These are phyloP conservation scores for Termitomyces bulborhizus DNA, from an alignment of 768 basidiomycete species.

Conservation along the genomic window DNA sequence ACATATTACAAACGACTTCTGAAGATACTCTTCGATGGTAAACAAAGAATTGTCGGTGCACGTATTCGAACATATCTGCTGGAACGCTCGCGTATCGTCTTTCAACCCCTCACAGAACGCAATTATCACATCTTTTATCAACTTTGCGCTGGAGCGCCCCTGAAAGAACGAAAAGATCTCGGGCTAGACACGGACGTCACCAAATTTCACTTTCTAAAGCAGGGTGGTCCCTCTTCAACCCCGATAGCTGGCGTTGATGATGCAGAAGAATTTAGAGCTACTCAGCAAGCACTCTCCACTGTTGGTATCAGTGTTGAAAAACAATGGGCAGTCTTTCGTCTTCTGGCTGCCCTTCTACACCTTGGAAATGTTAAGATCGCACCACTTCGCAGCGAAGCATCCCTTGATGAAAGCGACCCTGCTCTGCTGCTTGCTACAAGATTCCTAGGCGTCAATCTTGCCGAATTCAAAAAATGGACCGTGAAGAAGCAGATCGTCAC, in stretches of 20 bases:
- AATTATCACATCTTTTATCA: slow-evolving; percentile 99
- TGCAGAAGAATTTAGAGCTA: slow-evolving; percentile 88
- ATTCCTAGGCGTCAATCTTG: slow-evolving; percentile 82
- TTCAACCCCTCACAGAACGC: slow-evolving; percentile 93
- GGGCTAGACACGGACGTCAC: slow-evolving; percentile 81
- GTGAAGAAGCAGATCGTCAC: slow-evolving; percentile 97
- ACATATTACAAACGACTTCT: background rate
- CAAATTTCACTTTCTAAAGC: slow-evolving; percentile 89
- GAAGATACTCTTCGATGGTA: slow-evolving; percentile 94
- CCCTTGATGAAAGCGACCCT: slow-evolving; percentile 77
- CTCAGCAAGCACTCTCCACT: slow-evolving; percentile 92
- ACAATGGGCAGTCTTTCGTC: slow-evolving; percentile 96
- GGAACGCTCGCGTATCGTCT: slow-evolving; percentile 95
- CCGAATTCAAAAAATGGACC: slow-evolving; percentile 98
- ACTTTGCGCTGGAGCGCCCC: slow-evolving; percentile 91
- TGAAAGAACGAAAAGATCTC: slow-evolving; percentile 92
- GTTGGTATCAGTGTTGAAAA: slow-evolving; percentile 97
- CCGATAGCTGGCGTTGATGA: slow-evolving; percentile 94
- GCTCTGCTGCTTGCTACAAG: slow-evolving; percentile 77
- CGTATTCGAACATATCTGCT: slow-evolving; percentile 98
- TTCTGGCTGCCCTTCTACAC: slow-evolving; percentile 90
- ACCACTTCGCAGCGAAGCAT: slow-evolving; percentile 73
- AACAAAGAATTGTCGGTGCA: slow-evolving; percentile 96
- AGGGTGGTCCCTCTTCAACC: slow-evolving; percentile 84
- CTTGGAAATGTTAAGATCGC: slow-evolving; percentile 96